phyloP scores from a whole-genome alignment of 345 rosid genomes.

The Gossypium bickii region DNA sequence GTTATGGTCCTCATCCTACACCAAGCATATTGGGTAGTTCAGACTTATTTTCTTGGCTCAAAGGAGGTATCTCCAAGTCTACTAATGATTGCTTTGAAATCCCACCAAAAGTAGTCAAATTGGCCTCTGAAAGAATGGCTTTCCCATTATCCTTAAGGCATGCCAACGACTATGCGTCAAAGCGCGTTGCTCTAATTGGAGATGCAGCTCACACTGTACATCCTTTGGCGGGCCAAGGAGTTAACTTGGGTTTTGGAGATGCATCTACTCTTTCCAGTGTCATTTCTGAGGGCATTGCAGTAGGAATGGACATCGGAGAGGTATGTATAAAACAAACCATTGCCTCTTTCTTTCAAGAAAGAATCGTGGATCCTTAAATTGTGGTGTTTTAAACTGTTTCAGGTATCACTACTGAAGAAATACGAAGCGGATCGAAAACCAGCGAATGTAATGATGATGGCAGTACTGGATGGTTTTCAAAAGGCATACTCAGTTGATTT shows the following conservation, averaged over 20 bases:
- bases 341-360: not conserved
- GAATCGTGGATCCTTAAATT: not conserved
- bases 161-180: constrained; percentile 62
- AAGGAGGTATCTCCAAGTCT: constrained; percentile 37
- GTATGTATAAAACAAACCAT: constrained; percentile 32
- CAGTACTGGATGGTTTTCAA: constrained; percentile 81
- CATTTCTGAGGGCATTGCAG: constrained; percentile 69
- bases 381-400: constrained; percentile 7
- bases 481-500: constrained; percentile 76
- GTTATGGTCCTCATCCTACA: constrained; percentile 77
- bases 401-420: constrained; percentile 55
- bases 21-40: constrained; percentile 34
- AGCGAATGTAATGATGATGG: constrained; percentile 79
- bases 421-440: constrained; percentile 85
- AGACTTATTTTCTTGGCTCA: constrained; percentile 56
- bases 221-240: constrained; percentile 91
- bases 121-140: constrained; percentile 77
- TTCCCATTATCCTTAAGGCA: constrained; percentile 85
- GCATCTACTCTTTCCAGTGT: constrained; percentile 68
- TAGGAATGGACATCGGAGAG: constrained; percentile 85
- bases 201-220: constrained; percentile 97
- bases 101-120: constrained; percentile 72
- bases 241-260: constrained; percentile 88
- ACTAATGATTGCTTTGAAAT: constrained; percentile 59
- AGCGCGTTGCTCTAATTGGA: constrained; percentile 67